Evolutionary conservation across 164 flowering plant genomes (phyloP).

Genomic region (Houttuynia cordata): DNA sequence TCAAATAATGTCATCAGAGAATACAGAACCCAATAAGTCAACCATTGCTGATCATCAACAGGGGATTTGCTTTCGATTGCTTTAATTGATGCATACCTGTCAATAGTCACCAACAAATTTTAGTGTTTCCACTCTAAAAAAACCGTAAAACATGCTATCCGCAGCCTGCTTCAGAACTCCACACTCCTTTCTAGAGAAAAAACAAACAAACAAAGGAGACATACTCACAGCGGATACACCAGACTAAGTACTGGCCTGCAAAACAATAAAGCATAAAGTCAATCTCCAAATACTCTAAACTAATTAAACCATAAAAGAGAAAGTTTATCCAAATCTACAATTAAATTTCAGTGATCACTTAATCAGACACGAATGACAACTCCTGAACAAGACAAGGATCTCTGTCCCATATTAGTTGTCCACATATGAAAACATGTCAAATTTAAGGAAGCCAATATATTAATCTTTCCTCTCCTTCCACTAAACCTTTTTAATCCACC

Average conservation of each 20-base stretch:
- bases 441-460: too few species aligned
- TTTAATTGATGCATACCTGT: conserved; percentile 74
- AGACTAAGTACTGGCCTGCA: conserved; percentile 81
- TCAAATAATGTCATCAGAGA: conserved; percentile 78
- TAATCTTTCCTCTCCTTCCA: too few species aligned
- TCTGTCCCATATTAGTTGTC: too few species aligned
- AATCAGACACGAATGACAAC: too few species aligned
- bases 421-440: too few species aligned
- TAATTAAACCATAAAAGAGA: too few species aligned
- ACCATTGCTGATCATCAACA: conserved; percentile 83
- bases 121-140: neutral
- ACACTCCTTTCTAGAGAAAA: neutral
- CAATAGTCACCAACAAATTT: neutral
- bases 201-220: neutral
- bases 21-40: conserved; percentile 76
- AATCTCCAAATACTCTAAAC: neutral
- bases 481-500: too few species aligned
- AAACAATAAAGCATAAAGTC: neutral
- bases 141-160: neutral
- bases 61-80: conserved; percentile 76
- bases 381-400: too few species aligned
- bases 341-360: too few species aligned
- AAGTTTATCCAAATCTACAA: neutral
- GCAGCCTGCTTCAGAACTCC: neutral
- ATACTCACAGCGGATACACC: conserved; percentile 80